Evolutionary conservation across 306 rosid genomes (phyloP), one percentile per base, ranked within the genome.

Genomic region (Oemleria cerasiformis): DNA sequence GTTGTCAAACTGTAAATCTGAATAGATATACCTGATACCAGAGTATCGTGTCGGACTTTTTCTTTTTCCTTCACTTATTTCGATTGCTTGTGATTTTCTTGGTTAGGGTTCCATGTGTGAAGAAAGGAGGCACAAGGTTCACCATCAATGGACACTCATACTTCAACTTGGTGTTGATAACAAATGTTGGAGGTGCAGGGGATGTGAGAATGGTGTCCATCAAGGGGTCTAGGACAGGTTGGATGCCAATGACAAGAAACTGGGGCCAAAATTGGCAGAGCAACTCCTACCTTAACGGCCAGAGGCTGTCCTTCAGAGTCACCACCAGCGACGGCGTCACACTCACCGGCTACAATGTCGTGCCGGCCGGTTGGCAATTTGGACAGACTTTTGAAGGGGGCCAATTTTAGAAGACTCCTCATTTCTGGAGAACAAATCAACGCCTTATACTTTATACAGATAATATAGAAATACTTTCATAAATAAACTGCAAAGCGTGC

Each of bases 251-350:
- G 83, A 49, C 83, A 39, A 78, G 86, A 48, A 82, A 82, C 40
- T 78, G 83, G 83, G 86, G 83, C 9, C 83, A 74, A 43, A 82
- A 82, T 57, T 78, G 85, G 85, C 85, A 74, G 68, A 77, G 77
- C 80, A 78, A 82, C 59, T 78, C 83, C 39, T 74, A 58, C 61
- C 71, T 82, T 65, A 65, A 65, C 34, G 83, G 83, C 42, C 85
- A 82, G 66, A 71, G 60, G 59, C 83, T 82, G 58, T 78, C 86
- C 62, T 82, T 78, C 49, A 69, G 23, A 30, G 47, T 77, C 77
- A 81, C 74, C n/a, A 43, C 68, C 17, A 58, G 85, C 9, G 77
- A 82, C 30, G 86, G 80, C 54, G 50, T 12, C 11, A 65, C 68
- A 10, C 23, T 78, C 71, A 51, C 68, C 14, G 61, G 55, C 74